Conservation (phyloP, 306 rosid species). For the Acmispon strigosus region DNA sequence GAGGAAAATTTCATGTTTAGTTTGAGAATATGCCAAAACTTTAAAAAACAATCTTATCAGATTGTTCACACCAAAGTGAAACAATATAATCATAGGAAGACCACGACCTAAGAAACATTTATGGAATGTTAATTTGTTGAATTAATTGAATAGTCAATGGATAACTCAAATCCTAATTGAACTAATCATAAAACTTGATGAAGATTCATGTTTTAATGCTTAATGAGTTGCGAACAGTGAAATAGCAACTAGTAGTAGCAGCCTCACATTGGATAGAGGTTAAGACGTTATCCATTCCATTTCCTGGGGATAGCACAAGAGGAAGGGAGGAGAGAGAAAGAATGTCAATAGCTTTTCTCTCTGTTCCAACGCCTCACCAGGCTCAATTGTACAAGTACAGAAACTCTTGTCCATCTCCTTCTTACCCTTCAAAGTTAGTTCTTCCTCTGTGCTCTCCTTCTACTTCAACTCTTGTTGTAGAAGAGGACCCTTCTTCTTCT, state of each 20-base stretch:
- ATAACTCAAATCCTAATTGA: neutral
- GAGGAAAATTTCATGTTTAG: neutral
- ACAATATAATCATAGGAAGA: neutral
- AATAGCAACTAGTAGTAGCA: too few species aligned
- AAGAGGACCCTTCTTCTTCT: constrained; percentile 25
- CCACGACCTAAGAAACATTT: neutral
- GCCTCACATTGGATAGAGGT: neutral
- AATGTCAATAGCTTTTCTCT: constrained; percentile 49
- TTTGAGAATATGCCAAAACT: neutral
- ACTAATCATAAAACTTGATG: neutral
- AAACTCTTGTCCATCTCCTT: constrained; percentile 20
- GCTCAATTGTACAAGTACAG: constrained; percentile 23
- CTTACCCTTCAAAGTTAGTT: constrained; percentile 16
- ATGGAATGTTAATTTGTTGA: neutral
- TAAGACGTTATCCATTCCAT: neutral
- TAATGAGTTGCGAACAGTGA: neutral
- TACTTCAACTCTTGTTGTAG: constrained; percentile 44
- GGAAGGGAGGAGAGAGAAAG: constrained; percentile 14
- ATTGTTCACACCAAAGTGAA: neutral
- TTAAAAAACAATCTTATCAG: too few species aligned
- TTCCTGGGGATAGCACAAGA: neutral
- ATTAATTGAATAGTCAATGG: neutral
- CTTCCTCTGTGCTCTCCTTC: constrained; percentile 41
- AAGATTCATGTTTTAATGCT: neutral
- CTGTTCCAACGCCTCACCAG: constrained; percentile 35